Conservation (phyloP, 2,329 filamentous ascomycete genomes). For the Aspergillus ochraceoroseus region DNA sequence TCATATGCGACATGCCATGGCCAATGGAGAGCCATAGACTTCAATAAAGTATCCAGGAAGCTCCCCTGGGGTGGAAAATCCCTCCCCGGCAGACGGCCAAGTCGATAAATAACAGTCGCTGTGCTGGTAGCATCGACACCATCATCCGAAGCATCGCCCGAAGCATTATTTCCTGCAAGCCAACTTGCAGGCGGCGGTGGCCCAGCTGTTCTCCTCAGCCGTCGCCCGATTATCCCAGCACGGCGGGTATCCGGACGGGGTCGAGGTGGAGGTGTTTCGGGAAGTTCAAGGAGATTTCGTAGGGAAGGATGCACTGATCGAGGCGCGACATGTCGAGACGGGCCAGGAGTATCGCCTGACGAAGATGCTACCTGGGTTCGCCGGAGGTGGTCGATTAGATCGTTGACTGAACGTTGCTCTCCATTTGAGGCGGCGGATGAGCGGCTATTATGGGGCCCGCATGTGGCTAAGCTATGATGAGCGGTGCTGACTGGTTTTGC, state of each 20-base stretch:
- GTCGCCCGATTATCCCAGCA: slow-evolving; percentile 31
- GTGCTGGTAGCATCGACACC: slow-evolving; percentile 18
- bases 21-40: slow-evolving; percentile 54
- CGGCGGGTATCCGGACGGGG: slow-evolving; percentile 36
- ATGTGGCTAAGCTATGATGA: slow-evolving; percentile 39
- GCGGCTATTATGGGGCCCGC: slow-evolving; percentile 22
- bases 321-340: slow-evolving; percentile 22
- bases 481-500: slow-evolving; percentile 40
- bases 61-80: slow-evolving; percentile 38
- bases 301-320: slow-evolving; percentile 45
- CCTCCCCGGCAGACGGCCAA: slow-evolving; percentile 41
- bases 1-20: slow-evolving; percentile 54
- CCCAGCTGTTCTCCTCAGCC: slow-evolving; percentile 39
- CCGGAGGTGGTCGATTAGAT: slow-evolving; percentile 46
- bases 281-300: slow-evolving; percentile 43
- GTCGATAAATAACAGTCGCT: slow-evolving; percentile 27
- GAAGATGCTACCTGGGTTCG: slow-evolving; percentile 35
- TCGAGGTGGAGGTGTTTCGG: slow-evolving; percentile 41
- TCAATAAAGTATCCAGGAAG: slow-evolving; percentile 50
- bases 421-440: slow-evolving; percentile 22
- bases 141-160: slow-evolving; percentile 4
- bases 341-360: slow-evolving; percentile 18
- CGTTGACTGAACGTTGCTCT: slow-evolving; percentile 42
- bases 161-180: slow-evolving; percentile 28
- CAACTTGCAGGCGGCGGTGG: slow-evolving; percentile 47